phyloP scores from a whole-genome alignment of 441 rosid genomes.

The Melianthus villosus region DNA sequence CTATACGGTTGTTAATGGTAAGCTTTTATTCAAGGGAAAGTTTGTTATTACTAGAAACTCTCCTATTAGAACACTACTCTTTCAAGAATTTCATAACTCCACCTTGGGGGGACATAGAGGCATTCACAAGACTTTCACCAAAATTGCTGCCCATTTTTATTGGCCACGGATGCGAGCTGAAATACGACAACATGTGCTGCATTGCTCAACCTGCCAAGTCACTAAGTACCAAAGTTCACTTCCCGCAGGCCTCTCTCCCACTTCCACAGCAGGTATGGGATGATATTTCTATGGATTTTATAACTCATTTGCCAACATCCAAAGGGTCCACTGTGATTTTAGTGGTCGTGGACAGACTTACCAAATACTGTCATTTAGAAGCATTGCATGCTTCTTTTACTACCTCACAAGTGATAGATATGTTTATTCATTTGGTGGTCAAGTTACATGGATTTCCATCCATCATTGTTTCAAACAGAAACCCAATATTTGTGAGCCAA shows the following conservation, averaged over 20 bases:
- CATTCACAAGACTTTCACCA: no score
- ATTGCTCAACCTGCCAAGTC: neutral
- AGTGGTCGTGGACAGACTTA: neutral
- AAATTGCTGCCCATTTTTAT: neutral
- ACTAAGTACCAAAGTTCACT: neutral
- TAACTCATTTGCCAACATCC: neutral
- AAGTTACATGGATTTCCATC: no score
- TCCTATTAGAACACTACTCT: neutral
- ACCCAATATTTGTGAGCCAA: neutral
- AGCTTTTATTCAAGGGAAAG: no score
- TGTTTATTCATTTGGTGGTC: no score
- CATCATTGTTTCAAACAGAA: neutral
- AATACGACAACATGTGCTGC: neutral
- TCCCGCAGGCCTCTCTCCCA: neutral
- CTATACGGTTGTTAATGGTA: no score
- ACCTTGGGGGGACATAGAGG: neutral
- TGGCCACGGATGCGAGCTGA: neutral
- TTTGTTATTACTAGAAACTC: no score
- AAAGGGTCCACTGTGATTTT: neutral
- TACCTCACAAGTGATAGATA: no score
- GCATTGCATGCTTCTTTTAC: neutral
- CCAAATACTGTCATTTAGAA: neutral
- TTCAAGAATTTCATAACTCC: neutral
- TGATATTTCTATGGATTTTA: neutral
- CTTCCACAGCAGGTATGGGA: neutral